Conservation (phyloP, 2,329 filamentous ascomycete species). For the Chaetomium sp. region DNA sequence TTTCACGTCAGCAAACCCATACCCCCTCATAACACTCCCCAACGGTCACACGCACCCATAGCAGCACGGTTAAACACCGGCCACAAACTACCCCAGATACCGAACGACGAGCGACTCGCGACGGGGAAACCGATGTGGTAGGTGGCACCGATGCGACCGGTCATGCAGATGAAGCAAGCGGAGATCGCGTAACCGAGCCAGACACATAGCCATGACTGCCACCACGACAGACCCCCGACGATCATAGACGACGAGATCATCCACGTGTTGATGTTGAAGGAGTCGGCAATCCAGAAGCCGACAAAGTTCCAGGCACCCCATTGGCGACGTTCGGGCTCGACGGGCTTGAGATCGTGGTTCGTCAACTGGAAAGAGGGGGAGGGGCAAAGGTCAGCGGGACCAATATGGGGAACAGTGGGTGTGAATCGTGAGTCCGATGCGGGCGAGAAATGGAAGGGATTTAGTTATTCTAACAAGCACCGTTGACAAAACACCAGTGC, state of each 20-base stretch:
- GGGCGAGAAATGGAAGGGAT: background rate
- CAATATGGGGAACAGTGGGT: background rate
- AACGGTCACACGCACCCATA: conserved; percentile 48
- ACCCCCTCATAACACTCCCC: background rate
- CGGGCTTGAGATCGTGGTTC: conserved; percentile 75
- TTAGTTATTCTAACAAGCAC: background rate
- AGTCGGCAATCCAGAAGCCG: conserved; percentile 79
- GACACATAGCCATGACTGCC: conserved; percentile 85
- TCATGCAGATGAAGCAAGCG: conserved; percentile 66
- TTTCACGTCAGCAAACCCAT: conserved; percentile 5
- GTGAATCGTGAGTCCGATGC: background rate
- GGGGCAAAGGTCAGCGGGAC: conserved; percentile 11
- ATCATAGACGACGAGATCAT: conserved; percentile 88
- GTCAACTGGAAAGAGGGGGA: conserved; percentile 48
- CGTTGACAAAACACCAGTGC: background rate
- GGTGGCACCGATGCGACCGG: conserved; percentile 74
- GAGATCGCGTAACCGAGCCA: conserved; percentile 80
- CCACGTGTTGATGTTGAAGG: conserved; percentile 88
- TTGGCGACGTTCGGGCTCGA: conserved; percentile 71
- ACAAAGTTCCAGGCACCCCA: conserved; percentile 88
- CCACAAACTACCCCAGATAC: conserved; percentile 85
- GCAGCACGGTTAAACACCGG: conserved; percentile 83
- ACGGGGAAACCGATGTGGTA: conserved; percentile 92
- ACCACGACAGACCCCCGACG: conserved; percentile 73
- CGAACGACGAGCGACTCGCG: conserved; percentile 69